These are phyloP conservation scores for Priceomyces melissophilus DNA, from an alignment of 805 yeast species.

Conservation along the genomic window DNA sequence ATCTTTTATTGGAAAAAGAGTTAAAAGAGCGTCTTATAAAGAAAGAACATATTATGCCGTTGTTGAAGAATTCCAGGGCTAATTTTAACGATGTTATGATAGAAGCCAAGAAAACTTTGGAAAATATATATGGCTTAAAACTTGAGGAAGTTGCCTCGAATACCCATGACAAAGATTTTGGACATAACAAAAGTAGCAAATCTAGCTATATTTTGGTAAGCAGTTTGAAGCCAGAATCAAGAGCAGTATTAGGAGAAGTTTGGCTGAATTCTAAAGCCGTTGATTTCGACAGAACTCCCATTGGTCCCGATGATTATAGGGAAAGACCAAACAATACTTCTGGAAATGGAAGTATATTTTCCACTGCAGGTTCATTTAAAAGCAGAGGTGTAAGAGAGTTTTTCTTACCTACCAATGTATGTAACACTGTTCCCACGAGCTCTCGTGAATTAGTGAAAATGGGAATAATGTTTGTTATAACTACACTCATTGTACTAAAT, in stretches of 20 bases:
- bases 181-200: conserved; percentile 1
- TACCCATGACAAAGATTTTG: conserved; percentile 1
- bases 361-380: not conserved
- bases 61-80: conserved; percentile 7
- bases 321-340: not conserved
- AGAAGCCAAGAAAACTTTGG: conserved; percentile 15
- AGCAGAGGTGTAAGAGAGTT: conserved; percentile 10
- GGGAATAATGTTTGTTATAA: conserved; percentile 28
- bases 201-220: conserved; percentile 20
- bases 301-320: too few relatives aligned
- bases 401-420: conserved; percentile 20
- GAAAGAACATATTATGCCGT: conserved; percentile 20
- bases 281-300: not conserved
- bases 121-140: conserved; percentile 25
- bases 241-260: conserved; percentile 21
- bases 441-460: conserved; percentile 25
- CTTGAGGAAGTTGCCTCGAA: conserved; percentile 16
- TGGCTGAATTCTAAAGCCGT: conserved; percentile 19
- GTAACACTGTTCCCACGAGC: conserved; percentile 16
- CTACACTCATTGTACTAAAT: conserved; percentile 26
- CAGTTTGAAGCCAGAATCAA: conserved; percentile 16
- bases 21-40: conserved; percentile 18
- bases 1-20: conserved; percentile 20
- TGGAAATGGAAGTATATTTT: not conserved
- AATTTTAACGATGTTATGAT: conserved; percentile 15